Conservation (phyloP, 306 rosid species). For the Rosa persica region DNA sequence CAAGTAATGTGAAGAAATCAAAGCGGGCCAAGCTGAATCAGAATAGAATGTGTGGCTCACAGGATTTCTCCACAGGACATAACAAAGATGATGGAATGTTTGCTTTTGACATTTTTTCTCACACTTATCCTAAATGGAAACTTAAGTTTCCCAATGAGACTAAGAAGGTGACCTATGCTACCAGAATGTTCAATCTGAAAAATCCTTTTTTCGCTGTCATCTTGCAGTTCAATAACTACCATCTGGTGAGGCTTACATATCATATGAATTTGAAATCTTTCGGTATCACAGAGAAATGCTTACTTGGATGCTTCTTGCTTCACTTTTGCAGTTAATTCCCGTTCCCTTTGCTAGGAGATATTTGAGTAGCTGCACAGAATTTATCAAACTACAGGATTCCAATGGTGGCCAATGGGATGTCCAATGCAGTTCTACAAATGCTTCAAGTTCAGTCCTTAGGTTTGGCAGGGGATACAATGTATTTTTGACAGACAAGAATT, state of each 20-base stretch:
- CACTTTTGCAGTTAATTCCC: slow-evolving; percentile 33
- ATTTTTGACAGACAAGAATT: slow-evolving; percentile 14
- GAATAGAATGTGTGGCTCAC: not conserved
- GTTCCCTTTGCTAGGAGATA: slow-evolving; percentile 19
- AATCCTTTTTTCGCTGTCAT: slow-evolving; percentile 27
- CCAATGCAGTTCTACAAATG: not conserved
- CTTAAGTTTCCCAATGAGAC: not conserved
- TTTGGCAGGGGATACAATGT: slow-evolving; percentile 17
- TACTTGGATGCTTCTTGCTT: not conserved
- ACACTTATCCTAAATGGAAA: not conserved
- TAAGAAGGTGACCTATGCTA: slow-evolving; percentile 7
- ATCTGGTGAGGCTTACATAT: slow-evolving; percentile 24
- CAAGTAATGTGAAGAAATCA: not conserved
- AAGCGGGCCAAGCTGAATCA: not conserved
- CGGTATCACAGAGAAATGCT: not conserved
- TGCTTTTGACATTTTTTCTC: not conserved
- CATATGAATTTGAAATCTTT: not conserved
- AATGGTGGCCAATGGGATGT: slow-evolving; percentile 26
- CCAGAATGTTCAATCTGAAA: slow-evolving; percentile 11
- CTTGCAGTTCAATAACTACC: not conserved
- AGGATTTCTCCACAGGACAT: not conserved
- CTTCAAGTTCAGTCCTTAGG: not conserved
- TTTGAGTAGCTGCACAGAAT: not conserved
- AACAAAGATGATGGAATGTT: not conserved
- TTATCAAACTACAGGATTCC: slow-evolving; percentile 22